Evolutionary conservation across 2,329 filamentous ascomycete species (phyloP), one percentile per base, ranked within the genome.

Genomic region (Penicillium occitanis): DNA sequence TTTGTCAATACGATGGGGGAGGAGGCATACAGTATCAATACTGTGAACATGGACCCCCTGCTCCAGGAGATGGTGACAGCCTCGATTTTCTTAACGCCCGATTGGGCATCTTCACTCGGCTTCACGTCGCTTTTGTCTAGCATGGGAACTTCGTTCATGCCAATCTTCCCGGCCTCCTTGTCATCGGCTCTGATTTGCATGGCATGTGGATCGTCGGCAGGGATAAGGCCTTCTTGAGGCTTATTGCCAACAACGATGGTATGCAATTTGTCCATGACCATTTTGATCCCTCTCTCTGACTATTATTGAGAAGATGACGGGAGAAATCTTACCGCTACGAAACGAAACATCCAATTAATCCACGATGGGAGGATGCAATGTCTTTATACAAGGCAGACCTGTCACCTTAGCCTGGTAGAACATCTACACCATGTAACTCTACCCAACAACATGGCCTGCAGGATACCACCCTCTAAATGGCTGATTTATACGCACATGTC

Each of bases 11-110:
- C 33, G 33, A 37, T 37, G 8, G 33, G 11, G 1, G 11, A 33
- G 25, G 22, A 37, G 25, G 46, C 46, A 19, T 53, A 72, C 81
- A 72, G 88, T 84, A 76, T 81, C 85, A 8, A 85, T 35, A 13
- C 73, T 79, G 69, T 66, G 33, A 76, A 73, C 13, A 82, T 70
- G 17, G 76, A 75, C 64, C 68, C 71, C 66, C 75, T 81, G 10
- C 75, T 76, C 80, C 80, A 82, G 7, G 69, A 58, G 14, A 62
- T 53, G 19, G 69, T 72, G 19, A 71, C 65, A 17, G 71, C 70
- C 37, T 71, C 68, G 4, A 66, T 69, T 11, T 71, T 66, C n/a
- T 67, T 64, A 65, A 73, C 70, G 70, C 68, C 69, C 69, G 74
- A 61, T 66, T 74, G 66, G 58, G 35, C 46, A 46, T 55, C 37